These are phyloP conservation scores for Onygenales sp. DNA, from an alignment of 2,329 filamentous ascomycete species.

Conservation along the genomic window DNA sequence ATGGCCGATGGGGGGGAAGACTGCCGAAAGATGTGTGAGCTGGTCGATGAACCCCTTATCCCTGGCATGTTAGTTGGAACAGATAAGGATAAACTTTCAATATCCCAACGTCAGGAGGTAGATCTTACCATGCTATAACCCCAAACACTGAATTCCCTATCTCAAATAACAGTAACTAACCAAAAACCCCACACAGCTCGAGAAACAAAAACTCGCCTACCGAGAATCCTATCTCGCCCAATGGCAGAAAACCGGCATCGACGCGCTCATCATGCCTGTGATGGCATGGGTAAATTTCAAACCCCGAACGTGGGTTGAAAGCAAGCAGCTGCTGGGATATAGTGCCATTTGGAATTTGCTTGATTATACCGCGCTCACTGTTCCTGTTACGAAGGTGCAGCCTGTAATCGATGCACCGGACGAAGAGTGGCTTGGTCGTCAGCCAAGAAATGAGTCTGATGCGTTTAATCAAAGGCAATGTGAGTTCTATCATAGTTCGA, in stretches of 20 bases:
- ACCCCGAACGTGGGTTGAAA: conserved; percentile 24
- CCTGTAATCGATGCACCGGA: conserved; percentile 16
- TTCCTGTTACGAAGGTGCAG: conserved; percentile 34
- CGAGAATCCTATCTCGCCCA: conserved; percentile 20
- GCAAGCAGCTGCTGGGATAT: conserved; percentile 39
- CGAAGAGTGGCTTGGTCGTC: conserved; percentile 22
- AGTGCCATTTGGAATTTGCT: conserved; percentile 54
- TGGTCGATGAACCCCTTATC: conserved; percentile 24
- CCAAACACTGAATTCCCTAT: neutral
- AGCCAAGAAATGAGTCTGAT: conserved; percentile 23
- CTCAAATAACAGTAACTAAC: neutral
- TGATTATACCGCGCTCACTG: conserved; percentile 49
- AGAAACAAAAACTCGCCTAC: conserved; percentile 20
- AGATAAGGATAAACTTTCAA: conserved; percentile 17
- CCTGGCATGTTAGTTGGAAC: conserved; percentile 27
- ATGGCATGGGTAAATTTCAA: conserved; percentile 24
- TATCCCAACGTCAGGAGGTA: conserved; percentile 20
- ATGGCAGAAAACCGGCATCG: conserved; percentile 21
- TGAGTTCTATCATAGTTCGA: conserved; percentile 5
- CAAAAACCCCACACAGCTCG: conserved; percentile 11
- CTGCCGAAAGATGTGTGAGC: conserved; percentile 18
- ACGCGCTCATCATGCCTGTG: conserved; percentile 25
- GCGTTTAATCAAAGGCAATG: conserved; percentile 25
- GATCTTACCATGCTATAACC: neutral
- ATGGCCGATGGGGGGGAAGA: conserved; percentile 25